Base-by-base conservation (phyloP, 768 basidiomycete genomes). In the Pleurotus cornucopiae region DNA sequence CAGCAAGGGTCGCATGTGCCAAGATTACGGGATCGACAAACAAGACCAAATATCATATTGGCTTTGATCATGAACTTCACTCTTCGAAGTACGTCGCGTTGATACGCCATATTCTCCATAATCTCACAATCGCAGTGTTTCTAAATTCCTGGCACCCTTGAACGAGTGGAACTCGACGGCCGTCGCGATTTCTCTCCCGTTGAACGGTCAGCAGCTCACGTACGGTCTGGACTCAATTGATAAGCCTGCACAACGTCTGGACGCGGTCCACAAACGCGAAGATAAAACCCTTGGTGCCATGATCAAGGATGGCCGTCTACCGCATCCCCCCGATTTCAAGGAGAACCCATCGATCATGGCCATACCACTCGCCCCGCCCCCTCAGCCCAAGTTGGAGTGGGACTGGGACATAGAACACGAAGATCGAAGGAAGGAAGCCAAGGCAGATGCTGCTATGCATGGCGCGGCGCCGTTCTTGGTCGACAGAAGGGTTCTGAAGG, bases 401-500 rank as follows among this genome's bases (percentile, higher is more conserved):
- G 78, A 83, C 68, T 87, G 86, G 86, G 78, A 82, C 16, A 63
- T 78, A 34, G 89, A 91, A 67, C 86, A 85, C 54, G 82, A 73
- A n/a, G 88, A 91, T 66, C 73, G 89, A 45, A 77, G 73, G 62
- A 77, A 70, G 37, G 89, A 91, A 68, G 77, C 79, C 2, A 79
- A 77, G 61, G 82, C 80, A 2, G 89, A 90, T 59, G 78, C 79
- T 12, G 79, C 78, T 2, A 61, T 84, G 16, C 86, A 89, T 62
- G 80, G 79, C 34, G 73, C 78, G 7, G 78, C 76, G 4, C 87
- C 87, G 20, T 91, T 93, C 63, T 82, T 82, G 54, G 85, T 93
- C 21, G 91, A 93, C 69, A 72, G 91, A 55, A 77, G 78, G 54
- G 75, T 90, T 18, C 73, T 94, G 58, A 87, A 83, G 68, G 89